Percentiles rank a stretch among this genome's conserved stretches.
Conservation (phyloP, 1,139 yeast genomes). For the Protomyces lactucae-debilis region DNA sequence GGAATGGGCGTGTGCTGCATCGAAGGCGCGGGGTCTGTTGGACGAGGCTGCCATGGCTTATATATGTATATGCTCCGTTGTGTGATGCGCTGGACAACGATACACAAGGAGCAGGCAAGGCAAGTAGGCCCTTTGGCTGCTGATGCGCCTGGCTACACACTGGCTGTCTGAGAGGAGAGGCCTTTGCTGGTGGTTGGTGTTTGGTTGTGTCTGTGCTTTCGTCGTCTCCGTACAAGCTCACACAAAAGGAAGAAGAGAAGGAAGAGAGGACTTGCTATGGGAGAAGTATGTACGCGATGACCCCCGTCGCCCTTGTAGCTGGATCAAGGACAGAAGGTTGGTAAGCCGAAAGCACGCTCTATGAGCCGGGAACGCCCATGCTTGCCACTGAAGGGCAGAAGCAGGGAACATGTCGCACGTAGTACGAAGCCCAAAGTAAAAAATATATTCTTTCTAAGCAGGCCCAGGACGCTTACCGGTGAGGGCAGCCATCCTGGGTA, state of each 20-base stretch:
- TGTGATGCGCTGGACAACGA: too few relatives aligned
- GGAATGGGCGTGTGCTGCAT: neutral
- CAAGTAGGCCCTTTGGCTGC: too few relatives aligned
- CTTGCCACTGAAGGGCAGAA: neutral
- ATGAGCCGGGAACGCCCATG: constrained; percentile 1
- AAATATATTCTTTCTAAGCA: neutral
- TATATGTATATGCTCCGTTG: neutral
- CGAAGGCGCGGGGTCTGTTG: neutral
- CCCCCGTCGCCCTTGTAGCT: constrained; percentile 4
- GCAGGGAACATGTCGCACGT: neutral
- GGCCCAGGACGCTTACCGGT: neutral
- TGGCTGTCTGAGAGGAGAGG: too few relatives aligned
- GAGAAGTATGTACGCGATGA: neutral
- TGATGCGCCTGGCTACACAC: too few relatives aligned
- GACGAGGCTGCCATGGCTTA: neutral
- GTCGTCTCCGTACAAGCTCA: too few relatives aligned
- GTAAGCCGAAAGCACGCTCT: constrained; percentile 1
- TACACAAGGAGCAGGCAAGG: too few relatives aligned
- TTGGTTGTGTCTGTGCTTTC: too few relatives aligned
- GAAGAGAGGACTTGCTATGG: too few relatives aligned
- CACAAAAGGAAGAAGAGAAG: too few relatives aligned
- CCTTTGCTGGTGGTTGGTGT: too few relatives aligned
- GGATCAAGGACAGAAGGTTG: constrained; percentile 1
- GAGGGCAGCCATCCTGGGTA: neutral
- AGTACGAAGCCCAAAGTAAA: constrained; percentile 2